Percentiles rank a stretch among this genome's conserved stretches.
Evolutionary conservation across 257 asterid genomes (phyloP).

Genomic region (Osmanthus fragrans): DNA sequence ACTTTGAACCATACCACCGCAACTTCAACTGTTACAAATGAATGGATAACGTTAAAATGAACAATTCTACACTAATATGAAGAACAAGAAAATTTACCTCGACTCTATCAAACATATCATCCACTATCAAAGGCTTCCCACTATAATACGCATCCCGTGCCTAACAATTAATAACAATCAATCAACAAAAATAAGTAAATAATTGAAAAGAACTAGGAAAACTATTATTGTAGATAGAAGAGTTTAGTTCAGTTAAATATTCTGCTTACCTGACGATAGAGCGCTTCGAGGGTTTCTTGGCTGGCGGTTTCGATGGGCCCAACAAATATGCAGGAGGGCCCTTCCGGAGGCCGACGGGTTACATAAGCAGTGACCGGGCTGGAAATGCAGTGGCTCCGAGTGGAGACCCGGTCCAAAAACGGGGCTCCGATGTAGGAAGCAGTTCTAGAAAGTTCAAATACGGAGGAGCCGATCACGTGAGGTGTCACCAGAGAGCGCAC

Average conservation of each 20-base stretch:
- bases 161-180: constrained; percentile 31
- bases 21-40: constrained; percentile 60
- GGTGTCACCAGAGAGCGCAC: constrained; percentile 57
- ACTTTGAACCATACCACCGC: constrained; percentile 85
- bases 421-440: constrained; percentile 48
- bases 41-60: constrained; percentile 4
- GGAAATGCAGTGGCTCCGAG: constrained; percentile 53
- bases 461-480: constrained; percentile 49
- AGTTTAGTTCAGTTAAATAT: background rate
- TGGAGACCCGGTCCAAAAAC: constrained; percentile 47
- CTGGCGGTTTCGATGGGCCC: constrained; percentile 92
- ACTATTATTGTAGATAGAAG: background rate
- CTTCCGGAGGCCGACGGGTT: constrained; percentile 50
- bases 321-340: constrained; percentile 87
- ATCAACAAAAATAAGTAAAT: constrained; percentile 11
- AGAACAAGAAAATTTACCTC: constrained; percentile 53
- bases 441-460: constrained; percentile 43
- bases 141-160: constrained; percentile 86
- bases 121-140: constrained; percentile 88
- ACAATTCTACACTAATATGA: background rate
- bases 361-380: constrained; percentile 30
- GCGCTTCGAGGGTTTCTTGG: constrained; percentile 93
- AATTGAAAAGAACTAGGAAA: background rate
- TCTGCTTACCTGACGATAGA: constrained; percentile 68
- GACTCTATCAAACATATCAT: constrained; percentile 94